Conservation (phyloP, 2,329 filamentous ascomycete species). For the Hyphodiscus sp. region DNA sequence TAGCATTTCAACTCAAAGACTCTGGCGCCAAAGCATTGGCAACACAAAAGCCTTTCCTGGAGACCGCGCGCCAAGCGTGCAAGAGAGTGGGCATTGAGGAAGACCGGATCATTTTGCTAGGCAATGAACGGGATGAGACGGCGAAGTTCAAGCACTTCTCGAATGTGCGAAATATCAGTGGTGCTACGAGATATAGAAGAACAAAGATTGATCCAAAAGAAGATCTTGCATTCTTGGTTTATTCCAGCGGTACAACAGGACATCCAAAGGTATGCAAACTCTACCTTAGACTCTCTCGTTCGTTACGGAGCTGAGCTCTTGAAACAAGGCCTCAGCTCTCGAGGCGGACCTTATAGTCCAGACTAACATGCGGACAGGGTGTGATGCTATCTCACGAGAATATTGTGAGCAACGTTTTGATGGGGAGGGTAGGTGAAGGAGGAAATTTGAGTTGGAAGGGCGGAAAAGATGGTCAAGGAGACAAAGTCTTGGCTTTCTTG, state of each 20-base stretch:
- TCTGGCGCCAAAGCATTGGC: slow-evolving; percentile 67
- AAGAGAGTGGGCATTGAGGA: slow-evolving; percentile 61
- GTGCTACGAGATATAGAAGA: slow-evolving; percentile 21
- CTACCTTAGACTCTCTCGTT: too few species aligned
- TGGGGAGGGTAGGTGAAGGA: slow-evolving; percentile 47
- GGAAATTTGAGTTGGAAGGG: slow-evolving; percentile 51
- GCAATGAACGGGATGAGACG: slow-evolving; percentile 54
- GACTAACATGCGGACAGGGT: slow-evolving; percentile 44
- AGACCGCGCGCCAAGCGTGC: slow-evolving; percentile 61
- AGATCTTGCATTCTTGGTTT: slow-evolving; percentile 80
- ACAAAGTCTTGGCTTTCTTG: slow-evolving; percentile 70
- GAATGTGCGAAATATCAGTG: slow-evolving; percentile 33
- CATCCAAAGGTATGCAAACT: too few species aligned
- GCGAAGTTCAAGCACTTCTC: slow-evolving; percentile 63
- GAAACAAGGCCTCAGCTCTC: too few species aligned
- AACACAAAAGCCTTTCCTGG: slow-evolving; percentile 64
- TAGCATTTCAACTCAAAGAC: slow-evolving; percentile 78
- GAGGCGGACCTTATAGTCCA: slow-evolving; percentile 48
- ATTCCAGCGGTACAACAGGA: slow-evolving; percentile 85
- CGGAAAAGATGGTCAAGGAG: slow-evolving; percentile 54
- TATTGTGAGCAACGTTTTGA: slow-evolving; percentile 66
- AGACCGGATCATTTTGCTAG: slow-evolving; percentile 69
- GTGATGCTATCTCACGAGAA: slow-evolving; percentile 82
- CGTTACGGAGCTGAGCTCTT: too few species aligned
- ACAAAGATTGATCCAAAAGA: slow-evolving; percentile 59